A percentile compares a stretch with the other conserved stretches of the same genome.
These are phyloP conservation scores for Sonneratia caseolaris DNA, from an alignment of 345 rosid species.

Conservation along the genomic window DNA sequence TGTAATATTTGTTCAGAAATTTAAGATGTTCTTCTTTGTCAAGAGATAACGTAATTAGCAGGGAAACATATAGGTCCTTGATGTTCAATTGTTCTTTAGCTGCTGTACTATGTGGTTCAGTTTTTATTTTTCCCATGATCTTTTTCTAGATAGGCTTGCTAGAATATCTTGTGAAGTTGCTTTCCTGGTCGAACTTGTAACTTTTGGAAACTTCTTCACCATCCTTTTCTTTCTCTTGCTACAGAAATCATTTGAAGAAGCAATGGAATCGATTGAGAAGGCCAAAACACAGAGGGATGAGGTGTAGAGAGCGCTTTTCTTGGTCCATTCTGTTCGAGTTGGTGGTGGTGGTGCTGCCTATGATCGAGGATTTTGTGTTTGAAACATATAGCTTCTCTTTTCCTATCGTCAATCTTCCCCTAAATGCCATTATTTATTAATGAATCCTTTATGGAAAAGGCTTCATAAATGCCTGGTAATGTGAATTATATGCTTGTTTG, in stretches of 20 bases:
- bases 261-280: slow-evolving; percentile 66
- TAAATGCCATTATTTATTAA: neutral
- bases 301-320: slow-evolving; percentile 8
- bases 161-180: neutral
- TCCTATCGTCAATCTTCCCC: neutral
- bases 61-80: neutral
- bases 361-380: neutral
- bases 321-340: neutral
- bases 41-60: neutral
- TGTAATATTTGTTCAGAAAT: neutral
- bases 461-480: neutral
- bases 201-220: neutral
- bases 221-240: slow-evolving; percentile 5
- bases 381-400: neutral
- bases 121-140: neutral
- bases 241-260: slow-evolving; percentile 90
- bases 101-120: neutral
- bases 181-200: neutral
- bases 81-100: neutral
- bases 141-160: neutral
- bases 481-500: neutral
- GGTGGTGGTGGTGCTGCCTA: neutral
- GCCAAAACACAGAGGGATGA: slow-evolving; percentile 38
- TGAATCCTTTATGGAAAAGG: neutral
- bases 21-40: neutral